Base-by-base conservation (phyloP, 768 basidiomycete genomes). In the Saitozyma podzolica region DNA sequence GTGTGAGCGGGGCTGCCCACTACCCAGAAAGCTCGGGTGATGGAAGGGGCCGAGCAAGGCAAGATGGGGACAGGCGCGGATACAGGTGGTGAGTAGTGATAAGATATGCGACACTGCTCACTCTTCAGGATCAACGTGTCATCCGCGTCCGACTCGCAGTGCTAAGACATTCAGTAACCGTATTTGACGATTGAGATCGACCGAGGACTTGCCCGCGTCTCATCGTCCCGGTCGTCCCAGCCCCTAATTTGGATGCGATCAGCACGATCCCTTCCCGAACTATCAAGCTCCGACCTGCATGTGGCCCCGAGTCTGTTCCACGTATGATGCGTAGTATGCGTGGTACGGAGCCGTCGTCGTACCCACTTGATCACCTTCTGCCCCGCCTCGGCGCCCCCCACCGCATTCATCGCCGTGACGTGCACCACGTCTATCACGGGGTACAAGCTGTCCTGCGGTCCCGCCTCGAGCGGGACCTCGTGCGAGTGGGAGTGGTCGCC, bases 61-160 rank as follows among this genome's bases (percentile, higher is more conserved):
- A 29, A 5, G 29, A 29, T 29, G 5, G 29, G 29, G 29, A 5
- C 29, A 29, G 29, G 2, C 2, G 29, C 2, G 29, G 29, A 5
- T 29, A 29, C 29, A 29, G 29, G 29, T 29, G 29, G 29, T 29
- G 29, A 29, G 29, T 29, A 29, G 29, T 29, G 29, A 5, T 2
- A 29, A 2, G 29, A 5, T 29, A 5, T 5, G 29, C 2, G 29
- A 29, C 29, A 29, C 29, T 10, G 65, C 74, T 52, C 61, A 77
- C 78, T 76, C 37, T 70, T 73, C 37, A 75, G 63, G 56, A 80
- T 80, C 58, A 96, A 79, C 78, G 92, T 89, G 74, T 94, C 92
- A 79, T 95, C 93, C 41, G 89, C 89, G 66, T 96, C 93, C 16
- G 91, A 92, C 78, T 92, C 89, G 62, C 93, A 76, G 64, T 81